phyloP scores from a whole-genome alignment of 257 asterid species.

The Haberlea rhodopensis region DNA sequence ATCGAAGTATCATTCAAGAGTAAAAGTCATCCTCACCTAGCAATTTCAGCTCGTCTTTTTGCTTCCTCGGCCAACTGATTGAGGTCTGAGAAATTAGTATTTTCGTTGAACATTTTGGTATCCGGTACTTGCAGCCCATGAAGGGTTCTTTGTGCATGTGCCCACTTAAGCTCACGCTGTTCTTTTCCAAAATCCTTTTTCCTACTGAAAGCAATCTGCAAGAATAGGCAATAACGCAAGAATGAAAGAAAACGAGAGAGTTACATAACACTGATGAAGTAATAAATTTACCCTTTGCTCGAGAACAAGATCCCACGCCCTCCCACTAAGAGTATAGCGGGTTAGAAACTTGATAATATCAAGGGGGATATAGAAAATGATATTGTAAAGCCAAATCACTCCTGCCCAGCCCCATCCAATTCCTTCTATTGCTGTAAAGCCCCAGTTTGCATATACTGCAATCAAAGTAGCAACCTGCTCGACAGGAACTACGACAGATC shows the following conservation, averaged over 20 bases:
- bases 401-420: slow-evolving; percentile 99
- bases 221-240: slow-evolving; percentile 4
- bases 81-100: slow-evolving; percentile 76
- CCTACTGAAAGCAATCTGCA: slow-evolving; percentile 94
- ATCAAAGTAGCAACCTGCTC: slow-evolving; percentile 87
- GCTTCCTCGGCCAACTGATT: slow-evolving; percentile 99
- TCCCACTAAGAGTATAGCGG: slow-evolving; percentile 85
- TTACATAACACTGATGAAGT: background rate
- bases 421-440: slow-evolving; percentile 96
- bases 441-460: slow-evolving; percentile 90
- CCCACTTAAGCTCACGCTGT: slow-evolving; percentile 95
- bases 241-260: background rate
- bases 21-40: slow-evolving; percentile 47
- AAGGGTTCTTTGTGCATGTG: slow-evolving; percentile 95
- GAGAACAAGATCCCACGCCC: slow-evolving; percentile 98
- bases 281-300: slow-evolving; percentile 69
- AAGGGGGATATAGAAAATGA: slow-evolving; percentile 76
- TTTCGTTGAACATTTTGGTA: slow-evolving; percentile 72
- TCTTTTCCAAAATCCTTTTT: slow-evolving; percentile 93
- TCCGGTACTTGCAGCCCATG: slow-evolving; percentile 96
- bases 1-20: background rate
- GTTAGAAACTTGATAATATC: slow-evolving; percentile 75
- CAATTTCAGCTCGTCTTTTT: slow-evolving; percentile 93
- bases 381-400: slow-evolving; percentile 88
- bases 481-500: slow-evolving; percentile 16